These are phyloP conservation scores for Penicillium silybi DNA, from an alignment of 495 filamentous ascomycete species.

Conservation along the genomic window DNA sequence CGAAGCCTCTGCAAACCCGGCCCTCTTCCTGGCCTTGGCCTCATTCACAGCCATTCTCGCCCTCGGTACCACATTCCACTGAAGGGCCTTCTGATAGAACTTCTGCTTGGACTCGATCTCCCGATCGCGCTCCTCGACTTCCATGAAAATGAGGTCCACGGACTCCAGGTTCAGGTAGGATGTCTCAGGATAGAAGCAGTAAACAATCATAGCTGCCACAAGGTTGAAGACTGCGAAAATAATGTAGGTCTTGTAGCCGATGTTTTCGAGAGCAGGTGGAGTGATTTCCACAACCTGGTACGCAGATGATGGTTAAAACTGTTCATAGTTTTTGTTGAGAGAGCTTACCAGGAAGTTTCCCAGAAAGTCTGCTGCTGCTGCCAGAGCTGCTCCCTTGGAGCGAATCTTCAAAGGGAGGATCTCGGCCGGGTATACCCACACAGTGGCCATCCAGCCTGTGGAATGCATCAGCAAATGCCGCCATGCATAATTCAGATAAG, in stretches of 20 bases:
- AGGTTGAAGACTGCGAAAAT: constrained; percentile 40
- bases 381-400: constrained; percentile 28
- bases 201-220: constrained; percentile 32
- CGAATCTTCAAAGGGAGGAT: constrained; percentile 28
- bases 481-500: neutral
- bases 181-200: constrained; percentile 40
- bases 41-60: constrained; percentile 17
- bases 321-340: neutral
- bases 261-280: constrained; percentile 24
- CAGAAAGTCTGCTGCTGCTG: constrained; percentile 21
- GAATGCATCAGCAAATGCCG: neutral
- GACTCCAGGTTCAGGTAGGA: constrained; percentile 16
- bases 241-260: constrained; percentile 22
- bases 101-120: constrained; percentile 10
- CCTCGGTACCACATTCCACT: constrained; percentile 15
- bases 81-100: constrained; percentile 11
- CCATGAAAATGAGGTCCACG: constrained; percentile 13
- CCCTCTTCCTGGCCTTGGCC: constrained; percentile 13
- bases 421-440: constrained; percentile 33
- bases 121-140: constrained; percentile 3
- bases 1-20: constrained; percentile 1
- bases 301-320: neutral
- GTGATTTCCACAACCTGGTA: constrained; percentile 14
- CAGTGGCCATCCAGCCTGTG: constrained; percentile 24
- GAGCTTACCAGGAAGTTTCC: constrained; percentile 18